A percentile compares a stretch with the other conserved stretches of the same genome.
Evolutionary conservation across 495 filamentous ascomycete genomes (phyloP).

Genomic region (Aspergillus olivimuriae): DNA sequence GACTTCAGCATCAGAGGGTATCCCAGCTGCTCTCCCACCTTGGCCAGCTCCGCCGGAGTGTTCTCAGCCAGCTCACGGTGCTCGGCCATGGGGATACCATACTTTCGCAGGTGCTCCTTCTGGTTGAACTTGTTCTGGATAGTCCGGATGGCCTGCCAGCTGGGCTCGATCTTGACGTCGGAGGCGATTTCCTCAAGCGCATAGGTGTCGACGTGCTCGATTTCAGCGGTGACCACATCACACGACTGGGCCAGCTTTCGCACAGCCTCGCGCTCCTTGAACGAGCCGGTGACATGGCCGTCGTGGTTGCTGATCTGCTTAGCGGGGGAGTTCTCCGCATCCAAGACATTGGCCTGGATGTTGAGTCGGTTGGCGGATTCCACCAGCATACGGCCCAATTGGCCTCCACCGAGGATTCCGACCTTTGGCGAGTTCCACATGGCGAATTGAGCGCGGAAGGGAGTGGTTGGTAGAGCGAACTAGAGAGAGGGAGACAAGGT

Average conservation of each 20-base stretch:
- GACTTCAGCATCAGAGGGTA: slow-evolving; percentile 95
- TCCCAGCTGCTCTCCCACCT: slow-evolving; percentile 59
- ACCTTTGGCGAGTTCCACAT: slow-evolving; percentile 50
- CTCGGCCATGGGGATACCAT: slow-evolving; percentile 64
- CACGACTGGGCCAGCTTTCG: slow-evolving; percentile 67
- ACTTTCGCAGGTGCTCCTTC: slow-evolving; percentile 68
- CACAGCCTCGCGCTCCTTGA: slow-evolving; percentile 72
- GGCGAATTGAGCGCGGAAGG: slow-evolving; percentile 7
- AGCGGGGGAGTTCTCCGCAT: slow-evolving; percentile 72
- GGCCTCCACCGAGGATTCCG: slow-evolving; percentile 71
- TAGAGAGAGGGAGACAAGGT: slow-evolving; percentile 6
- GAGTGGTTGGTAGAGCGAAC: slow-evolving; percentile 1
- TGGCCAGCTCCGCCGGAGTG: slow-evolving; percentile 51
- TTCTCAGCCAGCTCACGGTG: slow-evolving; percentile 53
- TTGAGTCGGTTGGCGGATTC: slow-evolving; percentile 84
- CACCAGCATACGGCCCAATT: slow-evolving; percentile 92
- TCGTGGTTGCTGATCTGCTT: slow-evolving; percentile 80
- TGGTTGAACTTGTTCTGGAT: slow-evolving; percentile 97
- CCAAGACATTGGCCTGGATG: slow-evolving; percentile 73
- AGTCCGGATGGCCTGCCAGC: slow-evolving; percentile 78
- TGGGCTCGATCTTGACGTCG: slow-evolving; percentile 65
- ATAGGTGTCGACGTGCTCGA: slow-evolving; percentile 92
- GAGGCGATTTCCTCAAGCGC: slow-evolving; percentile 80
- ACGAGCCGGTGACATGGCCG: slow-evolving; percentile 75
- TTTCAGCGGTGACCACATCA: slow-evolving; percentile 91